Evolutionary conservation across 805 yeast genomes (phyloP).

Genomic region (Lipomyces sp.): DNA sequence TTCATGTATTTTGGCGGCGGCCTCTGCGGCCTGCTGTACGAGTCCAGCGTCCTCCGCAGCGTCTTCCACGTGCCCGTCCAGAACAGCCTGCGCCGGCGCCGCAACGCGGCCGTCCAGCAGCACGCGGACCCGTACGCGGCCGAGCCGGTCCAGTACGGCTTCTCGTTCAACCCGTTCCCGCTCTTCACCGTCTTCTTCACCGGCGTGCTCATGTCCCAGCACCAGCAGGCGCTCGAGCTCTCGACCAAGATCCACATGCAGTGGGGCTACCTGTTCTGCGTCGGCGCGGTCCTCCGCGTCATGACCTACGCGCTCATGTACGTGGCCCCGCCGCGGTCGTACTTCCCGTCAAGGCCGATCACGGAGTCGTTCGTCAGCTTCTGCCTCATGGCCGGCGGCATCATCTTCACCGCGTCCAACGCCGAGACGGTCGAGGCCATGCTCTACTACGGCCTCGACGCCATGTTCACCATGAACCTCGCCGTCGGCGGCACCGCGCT

Average conservation of each 20-base stretch:
- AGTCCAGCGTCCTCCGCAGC: conserved; percentile 43
- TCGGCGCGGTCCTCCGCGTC: conserved; percentile 75
- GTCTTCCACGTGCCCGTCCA: conserved; percentile 28
- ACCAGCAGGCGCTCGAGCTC: conserved; percentile 73
- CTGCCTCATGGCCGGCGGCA: conserved; percentile 81
- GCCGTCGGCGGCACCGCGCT: conserved; percentile 75
- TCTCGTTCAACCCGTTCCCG: conserved; percentile 93
- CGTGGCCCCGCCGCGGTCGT: conserved; percentile 38
- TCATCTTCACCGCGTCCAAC: conserved; percentile 87
- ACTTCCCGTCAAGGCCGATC: conserved; percentile 66
- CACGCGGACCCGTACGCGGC: conserved; percentile 16
- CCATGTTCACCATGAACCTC: conserved; percentile 88
- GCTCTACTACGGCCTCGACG: conserved; percentile 76
- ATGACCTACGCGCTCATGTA: conserved; percentile 57
- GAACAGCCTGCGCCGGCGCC: conserved; percentile 1
- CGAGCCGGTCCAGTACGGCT: conserved; percentile 34
- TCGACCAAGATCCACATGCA: conserved; percentile 82
- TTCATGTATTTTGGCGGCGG: conserved; percentile 91
- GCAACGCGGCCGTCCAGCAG: not conserved
- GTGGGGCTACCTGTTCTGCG: conserved; percentile 87
- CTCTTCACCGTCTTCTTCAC: conserved; percentile 93
- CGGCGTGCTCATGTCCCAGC: conserved; percentile 92
- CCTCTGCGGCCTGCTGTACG: conserved; percentile 81
- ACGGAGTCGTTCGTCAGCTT: conserved; percentile 81
- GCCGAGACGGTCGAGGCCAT: conserved; percentile 79